Evolutionary conservation across 306 rosid species (phyloP), one percentile per base, ranked within the genome.

Genomic region (Senna tora): DNA sequence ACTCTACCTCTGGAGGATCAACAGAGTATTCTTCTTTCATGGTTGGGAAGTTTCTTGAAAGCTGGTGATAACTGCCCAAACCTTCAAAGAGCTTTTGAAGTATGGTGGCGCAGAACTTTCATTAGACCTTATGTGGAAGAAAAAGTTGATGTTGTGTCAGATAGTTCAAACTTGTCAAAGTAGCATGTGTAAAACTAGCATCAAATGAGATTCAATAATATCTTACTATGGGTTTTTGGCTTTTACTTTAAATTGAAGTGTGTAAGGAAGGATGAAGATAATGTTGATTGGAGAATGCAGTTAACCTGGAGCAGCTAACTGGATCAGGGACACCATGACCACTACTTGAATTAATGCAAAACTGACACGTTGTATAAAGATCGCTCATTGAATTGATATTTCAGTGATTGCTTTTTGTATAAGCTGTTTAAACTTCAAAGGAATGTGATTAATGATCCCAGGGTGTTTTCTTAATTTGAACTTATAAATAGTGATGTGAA

Each of bases 101-200:
- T 93, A 5, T 93, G 98, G 98, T 90, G 98, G 98, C 79, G 98
- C 32, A 84, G 98, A 57, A 90, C 98, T 57, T 93, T 93, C 65
- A 79, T 90, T 54, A 83, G 93, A 70, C 96, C 93, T 2, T 82
- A 84, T 32, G 69, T 74, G 28, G 95, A 88, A 54, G 79, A 77
- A 30, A 89, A 90, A 73, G 87, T 83, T 41, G 84, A 67, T 75
- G 71, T 60, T 25, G 77, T 77, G 78, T 59, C 83, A 65, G 93
- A 86, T 81, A 59, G 72, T 75, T 78, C 80, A 74, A 70, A 57
- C 78, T 30, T 73, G 49, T 65, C 83, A 49, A 76, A 79, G 82
- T 66, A 69, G 75, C 57, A 62, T 46, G 75, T 67, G 50, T 45
- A 57, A 50, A 32, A 38, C 50, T 25, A 57, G 36, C 41, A 65